phyloP scores from a whole-genome alignment of 2,329 filamentous ascomycete genomes.

The Trichoderma semiorbis region DNA sequence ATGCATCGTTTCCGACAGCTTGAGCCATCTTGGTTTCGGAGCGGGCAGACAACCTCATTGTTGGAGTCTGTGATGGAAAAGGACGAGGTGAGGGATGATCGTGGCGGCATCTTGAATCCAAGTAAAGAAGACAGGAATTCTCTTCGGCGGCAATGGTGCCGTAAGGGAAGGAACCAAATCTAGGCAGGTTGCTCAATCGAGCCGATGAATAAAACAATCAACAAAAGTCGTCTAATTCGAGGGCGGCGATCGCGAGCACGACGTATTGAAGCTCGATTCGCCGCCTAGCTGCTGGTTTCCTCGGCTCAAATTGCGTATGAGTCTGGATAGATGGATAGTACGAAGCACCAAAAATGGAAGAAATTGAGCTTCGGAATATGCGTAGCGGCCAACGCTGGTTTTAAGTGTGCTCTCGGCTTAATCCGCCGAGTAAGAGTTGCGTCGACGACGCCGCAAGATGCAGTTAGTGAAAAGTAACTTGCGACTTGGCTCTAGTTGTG shows the following conservation, averaged over 20 bases:
- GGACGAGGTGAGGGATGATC: constrained; percentile 80
- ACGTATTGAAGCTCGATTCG: constrained; percentile 15
- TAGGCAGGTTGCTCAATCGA: constrained; percentile 31
- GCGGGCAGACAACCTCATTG: constrained; percentile 94
- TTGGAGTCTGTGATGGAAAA: constrained; percentile 90
- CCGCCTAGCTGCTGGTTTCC: constrained; percentile 4
- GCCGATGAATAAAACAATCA: constrained; percentile 20
- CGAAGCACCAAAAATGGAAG: background rate
- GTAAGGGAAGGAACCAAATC: constrained; percentile 22
- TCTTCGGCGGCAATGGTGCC: constrained; percentile 21
- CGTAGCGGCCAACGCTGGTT: background rate
- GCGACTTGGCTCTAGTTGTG: background rate
- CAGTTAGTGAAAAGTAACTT: background rate
- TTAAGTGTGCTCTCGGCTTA: background rate
- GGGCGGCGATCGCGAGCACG: constrained; percentile 24
- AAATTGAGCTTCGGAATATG: background rate
- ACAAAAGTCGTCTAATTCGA: constrained; percentile 27
- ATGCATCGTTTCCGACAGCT: constrained; percentile 96
- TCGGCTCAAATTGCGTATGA: background rate
- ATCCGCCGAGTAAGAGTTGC: background rate
- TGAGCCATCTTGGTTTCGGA: constrained; percentile 94
- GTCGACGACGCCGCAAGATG: background rate
- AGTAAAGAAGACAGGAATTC: constrained; percentile 34
- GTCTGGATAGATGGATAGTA: background rate
- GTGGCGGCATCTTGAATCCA: constrained; percentile 79